phyloP scores from a whole-genome alignment of 352 stramenopile species.

The Phytophthora colocasiae region DNA sequence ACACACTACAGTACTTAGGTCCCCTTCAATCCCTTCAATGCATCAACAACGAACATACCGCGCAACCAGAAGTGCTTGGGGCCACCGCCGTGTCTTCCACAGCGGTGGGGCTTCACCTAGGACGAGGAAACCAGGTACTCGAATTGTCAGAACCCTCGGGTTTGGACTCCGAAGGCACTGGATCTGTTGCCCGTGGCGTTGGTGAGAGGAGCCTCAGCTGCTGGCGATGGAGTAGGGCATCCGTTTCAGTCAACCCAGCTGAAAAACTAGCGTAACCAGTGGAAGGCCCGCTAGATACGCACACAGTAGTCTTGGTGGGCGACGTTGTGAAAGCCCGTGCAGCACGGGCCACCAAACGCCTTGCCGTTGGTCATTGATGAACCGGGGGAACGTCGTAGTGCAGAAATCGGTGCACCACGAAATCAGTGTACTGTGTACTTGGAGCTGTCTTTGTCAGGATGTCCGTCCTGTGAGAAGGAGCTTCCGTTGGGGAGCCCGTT shows the following conservation, averaged over 20 bases:
- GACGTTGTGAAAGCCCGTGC: conserved; percentile 49
- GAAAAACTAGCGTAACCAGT: background rate
- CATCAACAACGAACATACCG: too few species aligned
- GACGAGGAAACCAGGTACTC: background rate
- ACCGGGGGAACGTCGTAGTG: conserved; percentile 30
- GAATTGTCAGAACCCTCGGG: background rate
- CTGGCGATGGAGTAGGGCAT: too few species aligned
- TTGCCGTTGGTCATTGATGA: conserved; percentile 42
- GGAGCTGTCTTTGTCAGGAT: conserved; percentile 36
- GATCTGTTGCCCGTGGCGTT: background rate
- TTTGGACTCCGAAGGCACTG: background rate
- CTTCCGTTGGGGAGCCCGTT: conserved; percentile 53
- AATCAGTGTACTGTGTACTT: conserved; percentile 49
- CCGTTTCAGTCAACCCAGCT: background rate
- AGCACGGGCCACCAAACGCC: conserved; percentile 63
- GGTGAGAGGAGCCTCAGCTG: too few species aligned
- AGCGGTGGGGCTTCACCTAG: background rate
- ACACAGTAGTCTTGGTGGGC: conserved; percentile 27
- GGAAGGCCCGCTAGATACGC: conserved; percentile 7
- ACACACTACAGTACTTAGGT: background rate
- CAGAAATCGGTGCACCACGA: conserved; percentile 40
- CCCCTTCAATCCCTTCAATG: too few species aligned
- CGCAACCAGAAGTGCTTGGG: background rate
- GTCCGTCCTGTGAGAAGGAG: conserved; percentile 43
- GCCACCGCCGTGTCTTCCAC: background rate